Evolutionary conservation across 371 early-diverging fungal species (phyloP).

Genomic region (Actinomortierella wolfii): DNA sequence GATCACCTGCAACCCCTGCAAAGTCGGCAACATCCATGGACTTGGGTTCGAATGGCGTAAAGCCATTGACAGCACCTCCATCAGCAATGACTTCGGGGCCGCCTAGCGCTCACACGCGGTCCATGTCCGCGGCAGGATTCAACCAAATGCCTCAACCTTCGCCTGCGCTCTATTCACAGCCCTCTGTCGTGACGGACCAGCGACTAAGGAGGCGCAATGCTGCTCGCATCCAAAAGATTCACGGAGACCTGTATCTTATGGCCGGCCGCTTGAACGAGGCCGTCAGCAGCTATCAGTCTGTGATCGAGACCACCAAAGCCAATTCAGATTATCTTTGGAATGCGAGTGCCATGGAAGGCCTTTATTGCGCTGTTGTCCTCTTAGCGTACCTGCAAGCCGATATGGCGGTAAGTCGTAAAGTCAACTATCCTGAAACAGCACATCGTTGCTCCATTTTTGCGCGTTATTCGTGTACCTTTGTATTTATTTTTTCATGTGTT

Average conservation of each 20-base stretch:
- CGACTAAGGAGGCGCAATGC: conserved; percentile 66
- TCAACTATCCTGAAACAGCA: conserved; percentile 1
- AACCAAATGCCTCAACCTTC: conserved; percentile 5
- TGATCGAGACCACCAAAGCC: conserved; percentile 71
- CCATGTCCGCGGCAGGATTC: conserved; percentile 33
- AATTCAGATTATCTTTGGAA: conserved; percentile 79
- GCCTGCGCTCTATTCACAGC: conserved; percentile 24
- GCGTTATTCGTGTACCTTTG: not conserved
- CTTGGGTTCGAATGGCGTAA: conserved; percentile 38
- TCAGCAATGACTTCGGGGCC: conserved; percentile 44
- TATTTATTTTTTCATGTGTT: not conserved
- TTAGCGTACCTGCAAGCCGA: conserved; percentile 65
- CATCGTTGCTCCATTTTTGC: conserved; percentile 3
- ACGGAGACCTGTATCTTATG: conserved; percentile 80
- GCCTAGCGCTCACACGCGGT: conserved; percentile 25
- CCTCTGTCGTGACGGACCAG: conserved; percentile 41
- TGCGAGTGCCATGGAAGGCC: conserved; percentile 79
- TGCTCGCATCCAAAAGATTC: conserved; percentile 74
- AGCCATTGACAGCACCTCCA: conserved; percentile 32
- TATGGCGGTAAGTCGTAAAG: conserved; percentile 53
- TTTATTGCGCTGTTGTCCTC: conserved; percentile 65
- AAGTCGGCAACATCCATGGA: conserved; percentile 25
- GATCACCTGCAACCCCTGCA: conserved; percentile 19
- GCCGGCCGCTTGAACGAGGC: conserved; percentile 81
- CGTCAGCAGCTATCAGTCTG: conserved; percentile 66